Base-by-base conservation (phyloP, 768 basidiomycete genomes). In the Exsudoporus frostii region DNA sequence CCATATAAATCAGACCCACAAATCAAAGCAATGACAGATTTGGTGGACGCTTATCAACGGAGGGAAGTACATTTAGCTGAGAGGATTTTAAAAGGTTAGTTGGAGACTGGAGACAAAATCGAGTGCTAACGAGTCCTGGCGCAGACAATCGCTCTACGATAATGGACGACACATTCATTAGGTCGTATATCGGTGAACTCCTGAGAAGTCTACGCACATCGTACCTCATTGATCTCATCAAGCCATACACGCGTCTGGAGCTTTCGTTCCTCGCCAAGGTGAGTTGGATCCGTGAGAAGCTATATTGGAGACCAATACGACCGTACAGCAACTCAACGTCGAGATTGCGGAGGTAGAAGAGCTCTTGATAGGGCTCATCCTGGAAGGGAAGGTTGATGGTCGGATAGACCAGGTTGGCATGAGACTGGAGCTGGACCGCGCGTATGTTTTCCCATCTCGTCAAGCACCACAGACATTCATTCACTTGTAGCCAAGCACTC, bases 1-100 rank as follows among this genome's bases (percentile, higher is more conserved):
- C 97, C 97, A 83, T 98, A 66, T 66, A 98, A 98, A 77, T 91
- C 82, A 48, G 92, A 98, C 64, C 85, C 93, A 10, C 90, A 99
- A 70, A 98, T 99, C 67, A 92, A 86, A 51, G 97, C 97, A 7
- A 98, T 99, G 96, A 98, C 96, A 1, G 90, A 91, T 63, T 79
- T 99, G 24, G 97, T 99, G 15, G 88, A 92, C 57, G 97, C 97
- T 0, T 99, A 99, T 71, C 96, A 98, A 65, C 82, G 90, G 39
- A 84, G 95, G 53, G 95, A 98, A 65, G 96, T 98, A 1, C 95
- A 98, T 69, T 80, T 88, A n/a, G 97, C 97, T 0, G 96, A 99
- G 74, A 95, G 87, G 75, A 97, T 99, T 56, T 69, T 99, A 50
- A 82, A 85, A 74, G 92, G 94, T 91, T 47, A 34, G 74, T 66